These are phyloP conservation scores for Rhodocollybia butyracea DNA, from an alignment of 768 basidiomycete species.

Conservation along the genomic window DNA sequence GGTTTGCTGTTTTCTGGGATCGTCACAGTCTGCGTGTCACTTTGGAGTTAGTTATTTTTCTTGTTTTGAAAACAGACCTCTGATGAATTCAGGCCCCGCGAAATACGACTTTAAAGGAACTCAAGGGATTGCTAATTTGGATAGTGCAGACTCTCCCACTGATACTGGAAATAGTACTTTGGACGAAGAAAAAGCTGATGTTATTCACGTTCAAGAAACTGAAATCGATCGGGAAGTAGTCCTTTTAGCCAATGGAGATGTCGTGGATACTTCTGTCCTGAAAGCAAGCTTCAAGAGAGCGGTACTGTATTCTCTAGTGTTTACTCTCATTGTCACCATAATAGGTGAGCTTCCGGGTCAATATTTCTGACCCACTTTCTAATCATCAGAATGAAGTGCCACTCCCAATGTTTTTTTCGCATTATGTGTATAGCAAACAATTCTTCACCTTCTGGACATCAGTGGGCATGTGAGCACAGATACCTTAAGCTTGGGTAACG, in stretches of 20 bases:
- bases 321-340: constrained; percentile 31
- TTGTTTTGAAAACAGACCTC: background rate
- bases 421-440: constrained; percentile 29
- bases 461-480: constrained; percentile 27
- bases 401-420: constrained; percentile 36
- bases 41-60: constrained; percentile 25
- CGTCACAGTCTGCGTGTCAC: constrained; percentile 30
- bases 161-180: background rate
- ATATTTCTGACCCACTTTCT: background rate
- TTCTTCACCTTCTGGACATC: constrained; percentile 38
- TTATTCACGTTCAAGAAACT: background rate
- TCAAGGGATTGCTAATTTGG: constrained; percentile 29
- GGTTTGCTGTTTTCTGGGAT: constrained; percentile 35
- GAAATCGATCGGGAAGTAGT: background rate
- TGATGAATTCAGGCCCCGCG: constrained; percentile 22
- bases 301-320: constrained; percentile 26
- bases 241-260: background rate
- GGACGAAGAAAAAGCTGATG: constrained; percentile 17
- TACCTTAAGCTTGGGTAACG: constrained; percentile 1
- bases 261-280: constrained; percentile 17
- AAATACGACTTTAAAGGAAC: constrained; percentile 37
- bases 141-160: constrained; percentile 6
- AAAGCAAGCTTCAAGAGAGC: constrained; percentile 29
- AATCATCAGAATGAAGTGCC: constrained; percentile 19
- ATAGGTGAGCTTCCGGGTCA: constrained; percentile 20